phyloP scores from a whole-genome alignment of 2,329 filamentous ascomycete genomes.

The Apiospora arundinis region DNA sequence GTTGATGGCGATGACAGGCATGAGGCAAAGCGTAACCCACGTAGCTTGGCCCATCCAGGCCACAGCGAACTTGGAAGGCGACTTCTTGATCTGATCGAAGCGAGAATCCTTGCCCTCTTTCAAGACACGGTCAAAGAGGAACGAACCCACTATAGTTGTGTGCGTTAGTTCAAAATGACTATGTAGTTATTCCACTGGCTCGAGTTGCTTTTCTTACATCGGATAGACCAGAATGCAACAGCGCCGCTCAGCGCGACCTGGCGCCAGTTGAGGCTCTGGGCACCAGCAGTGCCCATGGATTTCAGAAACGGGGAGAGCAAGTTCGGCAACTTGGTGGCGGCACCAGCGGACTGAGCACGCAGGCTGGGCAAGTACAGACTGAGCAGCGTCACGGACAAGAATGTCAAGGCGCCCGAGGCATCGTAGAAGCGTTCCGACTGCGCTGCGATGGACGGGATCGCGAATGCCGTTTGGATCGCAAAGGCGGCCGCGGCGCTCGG shows the following conservation, averaged over 20 bases:
- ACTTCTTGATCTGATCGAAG: constrained; percentile 49
- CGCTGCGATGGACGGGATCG: constrained; percentile 64
- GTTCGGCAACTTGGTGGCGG: constrained; percentile 49
- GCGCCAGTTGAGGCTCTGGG: constrained; percentile 64
- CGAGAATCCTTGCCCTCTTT: constrained; percentile 63
- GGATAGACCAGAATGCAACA: constrained; percentile 62
- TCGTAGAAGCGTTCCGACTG: constrained; percentile 74
- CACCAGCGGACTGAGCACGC: constrained; percentile 57
- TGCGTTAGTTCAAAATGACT: background rate
- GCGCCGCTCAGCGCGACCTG: constrained; percentile 49
- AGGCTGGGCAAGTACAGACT: constrained; percentile 67
- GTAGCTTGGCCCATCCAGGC: constrained; percentile 63
- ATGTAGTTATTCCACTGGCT: too few relatives aligned
- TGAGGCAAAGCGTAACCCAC: constrained; percentile 71
- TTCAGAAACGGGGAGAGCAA: constrained; percentile 52
- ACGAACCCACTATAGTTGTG: constrained; percentile 60
- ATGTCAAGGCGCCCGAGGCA: constrained; percentile 69
- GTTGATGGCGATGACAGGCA: constrained; percentile 70
- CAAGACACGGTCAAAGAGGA: constrained; percentile 67
- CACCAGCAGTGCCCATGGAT: constrained; percentile 37
- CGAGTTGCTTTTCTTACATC: constrained; percentile 49
- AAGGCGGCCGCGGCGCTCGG: constrained; percentile 68
- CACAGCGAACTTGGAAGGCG: constrained; percentile 42
- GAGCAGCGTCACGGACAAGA: constrained; percentile 67
- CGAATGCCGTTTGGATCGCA: constrained; percentile 66